Evolutionary conservation across 1,284 basidiomycete genomes (phyloP).

Genomic region (Cryptococcus sp.): DNA sequence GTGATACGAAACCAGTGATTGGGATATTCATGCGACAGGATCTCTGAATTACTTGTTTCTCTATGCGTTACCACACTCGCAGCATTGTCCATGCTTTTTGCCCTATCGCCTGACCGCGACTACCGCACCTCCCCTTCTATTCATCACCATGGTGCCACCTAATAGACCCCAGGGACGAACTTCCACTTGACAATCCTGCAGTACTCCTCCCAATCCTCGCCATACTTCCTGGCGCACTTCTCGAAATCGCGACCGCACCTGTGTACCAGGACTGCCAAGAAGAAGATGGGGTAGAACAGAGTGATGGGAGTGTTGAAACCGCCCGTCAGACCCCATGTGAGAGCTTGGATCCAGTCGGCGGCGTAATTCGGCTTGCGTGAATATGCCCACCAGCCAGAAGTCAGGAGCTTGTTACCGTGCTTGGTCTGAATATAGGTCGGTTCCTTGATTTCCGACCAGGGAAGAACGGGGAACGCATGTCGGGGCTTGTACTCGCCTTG

Average conservation of each 20-base stretch:
- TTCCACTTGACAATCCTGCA: conserved; percentile 80
- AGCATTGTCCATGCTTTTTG: too few species aligned
- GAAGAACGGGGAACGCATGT: conserved; percentile 91
- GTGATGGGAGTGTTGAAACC: conserved; percentile 84
- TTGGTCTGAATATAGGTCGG: conserved; percentile 91
- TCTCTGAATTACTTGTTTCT: too few species aligned
- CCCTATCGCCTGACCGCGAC: too few species aligned
- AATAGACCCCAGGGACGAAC: conserved; percentile 72
- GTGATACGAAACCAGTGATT: too few species aligned
- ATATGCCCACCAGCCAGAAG: conserved; percentile 64
- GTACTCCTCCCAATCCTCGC: conserved; percentile 91
- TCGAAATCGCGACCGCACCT: conserved; percentile 89
- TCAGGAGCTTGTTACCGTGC: conserved; percentile 67
- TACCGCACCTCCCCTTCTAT: too few species aligned
- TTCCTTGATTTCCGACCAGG: conserved; percentile 80
- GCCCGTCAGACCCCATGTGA: conserved; percentile 87
- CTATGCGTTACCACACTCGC: too few species aligned
- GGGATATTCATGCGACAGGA: too few species aligned
- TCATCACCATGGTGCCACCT: conserved; percentile 20
- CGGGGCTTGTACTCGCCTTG: conserved; percentile 84
- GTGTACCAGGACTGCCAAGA: conserved; percentile 84
- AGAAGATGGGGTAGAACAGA: conserved; percentile 93
- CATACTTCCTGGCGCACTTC: conserved; percentile 89
- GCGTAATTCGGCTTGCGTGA: conserved; percentile 67
- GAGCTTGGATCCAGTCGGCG: conserved; percentile 64